A percentile compares a stretch with the other conserved stretches of the same genome.
Conservation (phyloP, 1,284 basidiomycete genomes). For the Marasmius tenuissimus region DNA sequence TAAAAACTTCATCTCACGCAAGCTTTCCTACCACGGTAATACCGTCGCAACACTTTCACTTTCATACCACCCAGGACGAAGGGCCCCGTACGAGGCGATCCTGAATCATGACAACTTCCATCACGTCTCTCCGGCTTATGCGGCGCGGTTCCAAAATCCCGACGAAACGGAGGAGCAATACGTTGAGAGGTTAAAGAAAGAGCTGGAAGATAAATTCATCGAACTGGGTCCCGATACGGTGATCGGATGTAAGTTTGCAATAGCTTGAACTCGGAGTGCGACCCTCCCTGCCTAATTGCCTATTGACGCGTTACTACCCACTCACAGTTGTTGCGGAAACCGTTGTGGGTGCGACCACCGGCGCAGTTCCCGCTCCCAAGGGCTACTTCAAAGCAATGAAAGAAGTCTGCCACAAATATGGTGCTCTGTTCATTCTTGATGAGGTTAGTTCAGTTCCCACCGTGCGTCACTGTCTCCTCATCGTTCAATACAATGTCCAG, state of each 20-base stretch:
- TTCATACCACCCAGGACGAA: conserved; percentile 63
- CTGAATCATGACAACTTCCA: conserved; percentile 68
- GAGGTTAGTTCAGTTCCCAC: conserved; percentile 42
- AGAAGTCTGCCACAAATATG: conserved; percentile 84
- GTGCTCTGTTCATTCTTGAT: conserved; percentile 83
- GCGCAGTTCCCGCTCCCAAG: conserved; percentile 71
- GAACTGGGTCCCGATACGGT: conserved; percentile 81
- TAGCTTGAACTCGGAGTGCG: not conserved
- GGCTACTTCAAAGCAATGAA: conserved; percentile 86
- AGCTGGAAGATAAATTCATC: conserved; percentile 82
- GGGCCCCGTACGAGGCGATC: conserved; percentile 65
- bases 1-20: conserved; percentile 76
- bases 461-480: not conserved
- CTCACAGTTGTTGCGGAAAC: conserved; percentile 74
- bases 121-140: conserved; percentile 85
- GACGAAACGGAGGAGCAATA: conserved; percentile 79
- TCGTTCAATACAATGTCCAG: not conserved
- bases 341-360: conserved; percentile 83
- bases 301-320: not conserved
- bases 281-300: no score
- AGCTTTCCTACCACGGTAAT: conserved; percentile 85
- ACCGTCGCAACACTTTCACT: conserved; percentile 71
- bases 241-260: conserved; percentile 59
- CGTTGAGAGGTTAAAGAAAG: conserved; percentile 69
- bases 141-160: conserved; percentile 67